These are phyloP conservation scores for Backusella mclennaniae DNA, from an alignment of 192 early-diverging fungal genomes.

Conservation along the genomic window DNA sequence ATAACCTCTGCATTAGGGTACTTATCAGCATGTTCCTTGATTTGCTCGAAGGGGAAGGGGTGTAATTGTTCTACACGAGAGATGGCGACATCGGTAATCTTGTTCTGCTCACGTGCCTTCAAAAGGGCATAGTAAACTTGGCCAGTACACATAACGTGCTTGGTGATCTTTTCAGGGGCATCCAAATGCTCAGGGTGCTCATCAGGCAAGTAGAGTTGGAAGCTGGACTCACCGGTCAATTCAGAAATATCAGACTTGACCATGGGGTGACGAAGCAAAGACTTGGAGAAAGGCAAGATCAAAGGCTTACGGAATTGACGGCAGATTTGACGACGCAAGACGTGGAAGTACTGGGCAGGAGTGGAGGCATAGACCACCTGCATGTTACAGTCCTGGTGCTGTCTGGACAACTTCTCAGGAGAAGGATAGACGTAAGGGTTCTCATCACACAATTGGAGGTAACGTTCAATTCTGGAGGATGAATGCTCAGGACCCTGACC, in stretches of 20 bases:
- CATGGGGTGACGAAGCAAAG: constrained; percentile 90
- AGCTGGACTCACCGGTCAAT: constrained; percentile 76
- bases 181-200: constrained; percentile 76
- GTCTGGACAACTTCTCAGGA: constrained; percentile 78
- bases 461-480: constrained; percentile 92
- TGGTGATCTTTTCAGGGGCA: constrained; percentile 83
- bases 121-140: constrained; percentile 96
- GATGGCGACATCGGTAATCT: constrained; percentile 85
- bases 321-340: constrained; percentile 90
- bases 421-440: constrained; percentile 84
- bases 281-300: constrained; percentile 78
- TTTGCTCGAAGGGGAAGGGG: constrained; percentile 94
- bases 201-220: constrained; percentile 94
- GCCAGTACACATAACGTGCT: constrained; percentile 93
- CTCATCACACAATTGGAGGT: constrained; percentile 93
- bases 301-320: constrained; percentile 97
- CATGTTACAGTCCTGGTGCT: constrained; percentile 99
- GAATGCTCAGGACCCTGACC: constrained; percentile 99
- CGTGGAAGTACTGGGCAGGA: constrained; percentile 98
- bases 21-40: constrained; percentile 82
- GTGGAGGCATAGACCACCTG: constrained; percentile 96
- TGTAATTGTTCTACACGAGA: constrained; percentile 92
- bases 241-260: constrained; percentile 83
- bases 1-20: constrained; percentile 91
- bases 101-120: constrained; percentile 88